A percentile compares a stretch with the other conserved stretches of the same genome.
Evolutionary conservation across 31 red algal species (phyloP).

Genomic region (Porphyra umbilicalis): DNA sequence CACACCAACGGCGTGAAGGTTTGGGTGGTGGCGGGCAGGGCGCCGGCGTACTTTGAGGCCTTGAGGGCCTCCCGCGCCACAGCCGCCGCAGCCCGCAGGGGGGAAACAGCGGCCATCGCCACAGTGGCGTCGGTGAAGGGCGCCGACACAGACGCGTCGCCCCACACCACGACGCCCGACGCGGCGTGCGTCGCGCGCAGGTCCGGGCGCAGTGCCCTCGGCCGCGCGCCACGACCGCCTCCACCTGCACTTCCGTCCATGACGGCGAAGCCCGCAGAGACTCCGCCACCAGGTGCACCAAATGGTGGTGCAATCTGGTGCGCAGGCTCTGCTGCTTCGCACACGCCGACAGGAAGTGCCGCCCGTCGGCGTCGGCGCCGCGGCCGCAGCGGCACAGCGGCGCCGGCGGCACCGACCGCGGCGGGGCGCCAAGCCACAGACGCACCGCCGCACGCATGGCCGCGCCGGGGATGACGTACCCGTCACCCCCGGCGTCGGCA

Average conservation of each 20-base stretch:
- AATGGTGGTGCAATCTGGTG: not conserved
- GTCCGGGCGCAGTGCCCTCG: not conserved
- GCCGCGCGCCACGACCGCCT: not conserved
- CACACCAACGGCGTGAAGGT: not conserved
- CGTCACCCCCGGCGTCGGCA: not conserved
- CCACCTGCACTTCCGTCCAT: not conserved
- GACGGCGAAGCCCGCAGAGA: not conserved
- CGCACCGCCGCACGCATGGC: not conserved
- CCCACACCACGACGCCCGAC: not conserved
- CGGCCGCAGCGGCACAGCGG: not conserved
- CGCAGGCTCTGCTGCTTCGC: not conserved
- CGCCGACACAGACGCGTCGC: not conserved
- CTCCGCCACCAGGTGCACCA: not conserved
- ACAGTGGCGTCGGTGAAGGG: not conserved
- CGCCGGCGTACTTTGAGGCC: not conserved
- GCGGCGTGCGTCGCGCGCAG: not conserved
- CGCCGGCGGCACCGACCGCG: too few relatives aligned
- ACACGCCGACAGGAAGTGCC: not conserved
- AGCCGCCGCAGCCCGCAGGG: not conserved
- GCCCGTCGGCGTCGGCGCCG: not conserved
- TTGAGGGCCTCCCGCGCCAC: not conserved
- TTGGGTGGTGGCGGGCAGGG: not conserved
- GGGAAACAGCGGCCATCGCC: not conserved
- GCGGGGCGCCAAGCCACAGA: not conserved
- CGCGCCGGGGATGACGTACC: not conserved